phyloP scores from a whole-genome alignment of 2,329 filamentous ascomycete species.

The Xylaria sp. region DNA sequence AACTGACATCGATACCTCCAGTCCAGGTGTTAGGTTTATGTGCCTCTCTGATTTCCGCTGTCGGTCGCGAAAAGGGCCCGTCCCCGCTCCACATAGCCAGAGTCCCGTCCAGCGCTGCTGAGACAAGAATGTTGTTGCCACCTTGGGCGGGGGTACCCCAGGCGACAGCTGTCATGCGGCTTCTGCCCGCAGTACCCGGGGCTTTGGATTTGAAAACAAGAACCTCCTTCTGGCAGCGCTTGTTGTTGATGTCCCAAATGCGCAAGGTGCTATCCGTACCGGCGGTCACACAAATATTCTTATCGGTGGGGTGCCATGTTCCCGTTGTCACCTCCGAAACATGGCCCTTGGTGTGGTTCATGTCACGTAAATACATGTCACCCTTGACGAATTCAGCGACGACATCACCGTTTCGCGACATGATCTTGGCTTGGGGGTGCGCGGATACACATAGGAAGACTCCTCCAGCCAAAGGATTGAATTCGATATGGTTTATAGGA shows the following conservation, averaged over 20 bases:
- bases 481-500: constrained; percentile 85
- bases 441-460: constrained; percentile 89
- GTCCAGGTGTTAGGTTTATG: constrained; percentile 90
- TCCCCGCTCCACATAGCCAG: constrained; percentile 93
- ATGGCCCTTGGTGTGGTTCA: constrained; percentile 98
- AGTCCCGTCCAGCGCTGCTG: constrained; percentile 87
- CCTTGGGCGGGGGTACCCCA: constrained; percentile 85
- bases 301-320: constrained; percentile 89
- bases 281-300: constrained; percentile 86
- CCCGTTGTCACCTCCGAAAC: constrained; percentile 90
- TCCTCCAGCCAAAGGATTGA: constrained; percentile 83
- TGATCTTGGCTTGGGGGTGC: constrained; percentile 88
- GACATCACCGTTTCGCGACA: constrained; percentile 88
- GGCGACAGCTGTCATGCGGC: constrained; percentile 90
- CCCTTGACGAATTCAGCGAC: constrained; percentile 93
- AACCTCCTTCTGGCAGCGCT: constrained; percentile 89
- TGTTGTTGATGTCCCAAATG: constrained; percentile 97
- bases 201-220: constrained; percentile 95
- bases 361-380: constrained; percentile 97
- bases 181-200: constrained; percentile 88
- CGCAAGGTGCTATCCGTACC: constrained; percentile 94
- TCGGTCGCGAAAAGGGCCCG: constrained; percentile 83
- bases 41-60: constrained; percentile 84
- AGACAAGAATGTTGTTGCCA: constrained; percentile 81
- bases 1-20: constrained; percentile 88